phyloP scores from a whole-genome alignment of 2,329 filamentous ascomycete genomes.

The Didymella glomerata region DNA sequence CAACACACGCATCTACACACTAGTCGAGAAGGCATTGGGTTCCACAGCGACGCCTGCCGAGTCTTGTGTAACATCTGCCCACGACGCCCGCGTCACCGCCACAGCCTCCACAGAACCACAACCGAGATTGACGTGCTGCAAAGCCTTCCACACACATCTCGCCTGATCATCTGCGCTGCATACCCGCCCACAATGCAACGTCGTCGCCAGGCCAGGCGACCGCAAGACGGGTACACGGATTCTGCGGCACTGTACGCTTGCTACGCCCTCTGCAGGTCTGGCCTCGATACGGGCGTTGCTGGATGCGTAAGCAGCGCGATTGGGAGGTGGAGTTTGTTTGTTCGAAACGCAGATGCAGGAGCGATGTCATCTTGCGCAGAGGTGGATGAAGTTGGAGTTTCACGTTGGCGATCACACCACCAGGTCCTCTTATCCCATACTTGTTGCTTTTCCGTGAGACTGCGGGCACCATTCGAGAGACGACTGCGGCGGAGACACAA shows the following conservation, averaged over 20 bases:
- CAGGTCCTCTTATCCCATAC: not conserved
- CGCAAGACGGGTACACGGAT: slow-evolving; percentile 22
- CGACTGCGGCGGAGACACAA: not conserved
- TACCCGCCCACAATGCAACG: slow-evolving; percentile 13
- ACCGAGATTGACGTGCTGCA: slow-evolving; percentile 17
- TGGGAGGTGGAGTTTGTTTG: not conserved
- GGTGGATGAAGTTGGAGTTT: slow-evolving; percentile 3
- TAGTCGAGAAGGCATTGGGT: not conserved
- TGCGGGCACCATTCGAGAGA: not conserved
- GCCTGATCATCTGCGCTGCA: slow-evolving; percentile 13
- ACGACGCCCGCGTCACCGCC: slow-evolving; percentile 9
- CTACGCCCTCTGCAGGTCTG: slow-evolving; percentile 7
- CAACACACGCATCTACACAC: not conserved
- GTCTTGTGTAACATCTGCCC: slow-evolving; percentile 22
- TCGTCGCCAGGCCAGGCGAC: slow-evolving; percentile 19
- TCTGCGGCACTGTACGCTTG: slow-evolving; percentile 13
- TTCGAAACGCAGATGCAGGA: slow-evolving; percentile 17
- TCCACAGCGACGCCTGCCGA: slow-evolving; percentile 10
- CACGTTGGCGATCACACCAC: slow-evolving; percentile 10
- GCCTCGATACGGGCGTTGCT: slow-evolving; percentile 7
- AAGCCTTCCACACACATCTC: slow-evolving; percentile 3
- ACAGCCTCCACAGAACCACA: slow-evolving; percentile 14
- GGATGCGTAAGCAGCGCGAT: not conserved
- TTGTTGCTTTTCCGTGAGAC: slow-evolving; percentile 3
- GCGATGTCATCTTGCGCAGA: slow-evolving; percentile 18